Percentiles rank a stretch among this genome's conserved stretches.
Conservation (phyloP, 371 early-diverging fungal genomes). For the Nematocida sp. region DNA sequence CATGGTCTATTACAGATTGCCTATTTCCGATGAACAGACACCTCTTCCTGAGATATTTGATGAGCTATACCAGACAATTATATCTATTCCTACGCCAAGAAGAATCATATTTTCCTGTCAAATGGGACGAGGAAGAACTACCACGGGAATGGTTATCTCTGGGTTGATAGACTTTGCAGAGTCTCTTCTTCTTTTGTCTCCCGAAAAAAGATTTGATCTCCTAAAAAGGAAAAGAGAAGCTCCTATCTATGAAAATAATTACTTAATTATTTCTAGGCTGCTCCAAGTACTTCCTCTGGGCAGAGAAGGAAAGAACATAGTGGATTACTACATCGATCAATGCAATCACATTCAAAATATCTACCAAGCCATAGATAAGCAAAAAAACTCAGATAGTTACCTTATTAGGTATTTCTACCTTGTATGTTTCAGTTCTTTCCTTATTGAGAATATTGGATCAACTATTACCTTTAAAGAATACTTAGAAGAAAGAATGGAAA, state of each 20-base stretch:
- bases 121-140: constrained; percentile 77
- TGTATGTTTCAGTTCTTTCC: constrained; percentile 55
- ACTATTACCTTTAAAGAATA: constrained; percentile 31
- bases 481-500: constrained; percentile 26
- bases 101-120: constrained; percentile 74
- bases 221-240: constrained; percentile 62
- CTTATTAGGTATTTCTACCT: constrained; percentile 56
- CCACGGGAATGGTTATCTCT: constrained; percentile 72
- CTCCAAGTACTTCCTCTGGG: constrained; percentile 71
- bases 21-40: constrained; percentile 75
- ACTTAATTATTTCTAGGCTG: constrained; percentile 70
- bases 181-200: constrained; percentile 58
- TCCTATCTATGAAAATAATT: constrained; percentile 70
- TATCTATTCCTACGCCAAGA: constrained; percentile 64
- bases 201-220: constrained; percentile 65
- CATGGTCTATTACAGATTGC: constrained; percentile 71
- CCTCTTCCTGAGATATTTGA: constrained; percentile 75
- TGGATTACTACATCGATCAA: constrained; percentile 72
- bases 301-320: constrained; percentile 70
- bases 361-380: constrained; percentile 56
- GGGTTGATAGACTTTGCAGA: constrained; percentile 46
- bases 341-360: constrained; percentile 75
- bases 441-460: constrained; percentile 33
- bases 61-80: constrained; percentile 68
- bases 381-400: constrained; percentile 11